Evolutionary conservation across 371 early-diverging fungal genomes (phyloP).

Genomic region (Lichtheimia ornata): DNA sequence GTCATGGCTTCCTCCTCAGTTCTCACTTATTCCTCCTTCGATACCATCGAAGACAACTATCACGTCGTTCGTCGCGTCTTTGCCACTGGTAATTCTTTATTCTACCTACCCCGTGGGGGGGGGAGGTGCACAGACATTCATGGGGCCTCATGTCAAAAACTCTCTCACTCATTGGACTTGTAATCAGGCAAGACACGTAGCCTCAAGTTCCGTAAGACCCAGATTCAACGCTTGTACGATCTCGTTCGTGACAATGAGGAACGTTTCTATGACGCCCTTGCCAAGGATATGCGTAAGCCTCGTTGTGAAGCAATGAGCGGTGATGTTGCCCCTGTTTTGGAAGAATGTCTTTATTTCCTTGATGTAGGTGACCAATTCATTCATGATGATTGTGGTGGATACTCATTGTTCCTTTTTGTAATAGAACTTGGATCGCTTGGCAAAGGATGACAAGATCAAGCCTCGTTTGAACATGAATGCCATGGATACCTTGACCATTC

Average conservation of each 20-base stretch:
- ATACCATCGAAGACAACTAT: constrained; percentile 41
- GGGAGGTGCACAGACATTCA: not conserved
- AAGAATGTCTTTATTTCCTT: constrained; percentile 53
- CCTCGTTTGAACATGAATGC: constrained; percentile 32
- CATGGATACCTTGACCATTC: constrained; percentile 51
- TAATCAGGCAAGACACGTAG: constrained; percentile 46
- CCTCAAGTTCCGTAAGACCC: constrained; percentile 64
- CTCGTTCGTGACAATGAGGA: constrained; percentile 71
- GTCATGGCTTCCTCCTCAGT: constrained; percentile 8
- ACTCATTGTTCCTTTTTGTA: not conserved
- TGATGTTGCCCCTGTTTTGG: constrained; percentile 64
- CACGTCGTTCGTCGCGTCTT: constrained; percentile 35
- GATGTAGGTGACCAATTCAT: constrained; percentile 19
- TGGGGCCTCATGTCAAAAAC: not conserved
- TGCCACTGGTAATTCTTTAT: constrained; percentile 26
- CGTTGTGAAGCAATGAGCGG: constrained; percentile 57
- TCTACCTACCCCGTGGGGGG: not conserved
- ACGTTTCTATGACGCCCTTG: constrained; percentile 57
- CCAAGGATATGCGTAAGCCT: constrained; percentile 67
- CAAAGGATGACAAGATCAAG: constrained; percentile 50
- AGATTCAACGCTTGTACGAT: constrained; percentile 66
- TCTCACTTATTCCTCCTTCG: constrained; percentile 33
- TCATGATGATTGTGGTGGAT: not conserved
- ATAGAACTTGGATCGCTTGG: constrained; percentile 65
- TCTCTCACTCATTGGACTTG: not conserved